Evolutionary conservation across 345 rosid genomes (phyloP), one percentile per base, ranked within the genome.

Genomic region (Erodium maritimum): DNA sequence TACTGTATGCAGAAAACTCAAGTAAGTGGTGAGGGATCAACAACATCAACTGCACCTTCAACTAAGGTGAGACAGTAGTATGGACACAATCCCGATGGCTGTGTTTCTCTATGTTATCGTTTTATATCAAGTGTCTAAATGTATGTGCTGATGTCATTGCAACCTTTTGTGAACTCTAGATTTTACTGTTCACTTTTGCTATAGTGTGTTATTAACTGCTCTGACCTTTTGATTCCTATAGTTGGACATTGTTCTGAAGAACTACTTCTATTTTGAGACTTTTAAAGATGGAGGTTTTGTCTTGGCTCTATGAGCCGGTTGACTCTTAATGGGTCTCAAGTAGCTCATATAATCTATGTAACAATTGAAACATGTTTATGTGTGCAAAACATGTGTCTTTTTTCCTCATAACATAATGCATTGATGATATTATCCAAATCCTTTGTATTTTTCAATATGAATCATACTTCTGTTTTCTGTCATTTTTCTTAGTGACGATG

Each of bases 11-110:
- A 29, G 37, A 29, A 29, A 29, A 29, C 37, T 29, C 37, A 29
- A 29, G 37, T 29, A 29, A 29, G 37, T 24, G 66, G 80, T 29
- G 87, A 81, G 62, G 70, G 79, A 5, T 79, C 96, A 63, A 65
- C 79, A 64, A 64, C 80, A 52, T 73, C 86, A 59, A 61, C 80
- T 67, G 78, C 74, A n/a, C 64, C 79, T 46, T 54, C 83, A 69
- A 19, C 65, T 54, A 80, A 68, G 82, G 95, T 78, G 50, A 72
- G 58, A 21, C 1, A 14, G 29, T 9, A 19, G 55, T 61, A 42
- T 42, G 48, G 48, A 9, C 14, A 3, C 17, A 14, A 42, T 42
- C 16, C 48, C 12, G 12, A 14, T 42, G 48, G 48, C 11, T 42
- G 11, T 42, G 48, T 42, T 42, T 42, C 17, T 42, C 17, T 42